Percentiles rank a stretch among this genome's conserved stretches.
phyloP scores from a whole-genome alignment of 73 alveolate genomes.

The Paramecium octaurelia region DNA sequence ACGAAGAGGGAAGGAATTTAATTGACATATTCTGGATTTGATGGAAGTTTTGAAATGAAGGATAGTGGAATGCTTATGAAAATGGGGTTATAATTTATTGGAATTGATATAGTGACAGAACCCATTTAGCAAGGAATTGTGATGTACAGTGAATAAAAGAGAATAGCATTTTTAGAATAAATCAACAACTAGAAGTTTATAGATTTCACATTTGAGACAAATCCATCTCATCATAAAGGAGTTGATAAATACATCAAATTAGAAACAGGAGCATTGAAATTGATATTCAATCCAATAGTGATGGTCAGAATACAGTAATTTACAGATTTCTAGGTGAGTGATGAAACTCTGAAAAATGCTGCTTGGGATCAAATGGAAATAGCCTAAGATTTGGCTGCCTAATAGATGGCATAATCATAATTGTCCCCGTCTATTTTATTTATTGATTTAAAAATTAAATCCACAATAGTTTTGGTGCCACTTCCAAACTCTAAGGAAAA shows the following conservation, averaged over 20 bases:
- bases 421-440: slow-evolving; percentile 45
- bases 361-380: slow-evolving; percentile 55
- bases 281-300: slow-evolving; percentile 37
- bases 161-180: not conserved
- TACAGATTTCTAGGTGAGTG: slow-evolving; percentile 43
- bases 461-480: slow-evolving; percentile 47
- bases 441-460: not conserved
- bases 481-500: slow-evolving; percentile 15
- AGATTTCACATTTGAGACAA: slow-evolving; percentile 35
- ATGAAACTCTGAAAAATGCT: slow-evolving; percentile 42
- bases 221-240: slow-evolving; percentile 41
- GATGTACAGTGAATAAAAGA: not conserved
- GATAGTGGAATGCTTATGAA: not conserved
- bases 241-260: slow-evolving; percentile 42
- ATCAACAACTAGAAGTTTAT: not conserved
- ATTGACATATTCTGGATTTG: not conserved
- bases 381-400: slow-evolving; percentile 37
- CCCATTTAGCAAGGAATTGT: slow-evolving; percentile 1
- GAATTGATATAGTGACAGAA: not conserved
- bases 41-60: not conserved
- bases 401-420: not conserved
- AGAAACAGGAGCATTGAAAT: slow-evolving; percentile 28
- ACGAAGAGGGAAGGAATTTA: slow-evolving; percentile 2
- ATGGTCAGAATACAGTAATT: slow-evolving; percentile 33
- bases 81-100: not conserved